Base-by-base conservation (phyloP, 225 moss, liverwort and hornwort species). In the Bryum argenteum region DNA sequence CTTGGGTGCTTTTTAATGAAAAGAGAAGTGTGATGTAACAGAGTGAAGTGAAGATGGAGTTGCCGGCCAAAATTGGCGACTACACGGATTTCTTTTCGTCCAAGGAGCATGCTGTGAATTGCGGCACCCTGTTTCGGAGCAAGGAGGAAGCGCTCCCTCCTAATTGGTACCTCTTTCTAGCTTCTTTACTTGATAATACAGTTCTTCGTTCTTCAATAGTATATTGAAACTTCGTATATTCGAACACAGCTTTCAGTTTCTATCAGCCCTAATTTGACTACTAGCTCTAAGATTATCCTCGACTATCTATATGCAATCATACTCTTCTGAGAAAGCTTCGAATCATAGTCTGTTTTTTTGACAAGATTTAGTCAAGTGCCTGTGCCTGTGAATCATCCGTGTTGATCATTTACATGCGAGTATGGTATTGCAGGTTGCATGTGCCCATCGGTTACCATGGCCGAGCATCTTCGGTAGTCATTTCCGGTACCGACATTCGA, bases 71-170 rank as follows among this genome's bases (percentile, higher is more conserved):
- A 1, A 89, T 94, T 51, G 97, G 97, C 8, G 97, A 98, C 75
- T 98, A 94, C 66, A 94, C 97, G 0, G 97, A 98, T 61, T 98
- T 98, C 47, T 98, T 90, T 70, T 97, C 97, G n/a, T 98, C 97
- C 22, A 98, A 87, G 77, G 94, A 98, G 81, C 97, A 92, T 62
- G 94, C 90, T 52, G 71, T 77, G 26, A 98, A 98, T 66, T 80
- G 86, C 20, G 97, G 92, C 20, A 71, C 78, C 40, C 86, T 98
- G 65, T 94, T 97, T 51, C 79, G 80, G 54, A 87, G 90, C 65
- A 88, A 77, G 84, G 94, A 91, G 50, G 77, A 92, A 1, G 91
- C 93, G n/a, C 90, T 97, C 8, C 91, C 93, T 65, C 85, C 83
- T 26, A 92, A 91, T 58, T 97, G 96, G 96, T 97, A 76, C 20